A percentile compares a stretch with the other conserved stretches of the same genome.
These are phyloP conservation scores for Onygena corvina DNA, from an alignment of 2,329 filamentous ascomycete species.

Conservation along the genomic window DNA sequence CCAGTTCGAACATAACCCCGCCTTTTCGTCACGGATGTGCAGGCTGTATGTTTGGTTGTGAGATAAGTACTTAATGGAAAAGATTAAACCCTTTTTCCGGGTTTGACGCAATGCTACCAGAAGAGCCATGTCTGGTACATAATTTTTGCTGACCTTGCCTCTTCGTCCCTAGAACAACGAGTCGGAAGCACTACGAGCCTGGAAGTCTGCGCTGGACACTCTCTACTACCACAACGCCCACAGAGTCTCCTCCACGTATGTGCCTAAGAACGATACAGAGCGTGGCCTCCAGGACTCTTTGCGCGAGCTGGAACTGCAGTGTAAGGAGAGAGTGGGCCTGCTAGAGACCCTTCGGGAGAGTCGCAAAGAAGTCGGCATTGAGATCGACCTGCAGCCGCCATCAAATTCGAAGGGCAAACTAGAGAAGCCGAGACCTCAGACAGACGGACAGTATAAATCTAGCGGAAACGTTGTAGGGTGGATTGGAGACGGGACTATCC, in stretches of 20 bases:
- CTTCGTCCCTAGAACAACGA: slow-evolving; percentile 61
- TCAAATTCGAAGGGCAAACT: slow-evolving; percentile 17
- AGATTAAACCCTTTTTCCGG: slow-evolving; percentile 2
- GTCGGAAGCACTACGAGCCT: slow-evolving; percentile 76
- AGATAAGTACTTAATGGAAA: too few relatives aligned
- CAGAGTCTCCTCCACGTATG: slow-evolving; percentile 55
- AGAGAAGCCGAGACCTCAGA: slow-evolving; percentile 15
- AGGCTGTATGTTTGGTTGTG: neutral
- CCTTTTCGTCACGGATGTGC: neutral
- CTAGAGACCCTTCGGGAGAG: slow-evolving; percentile 66
- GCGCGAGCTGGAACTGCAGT: slow-evolving; percentile 73
- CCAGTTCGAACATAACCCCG: neutral
- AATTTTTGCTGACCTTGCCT: neutral
- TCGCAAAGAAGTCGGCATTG: slow-evolving; percentile 41
- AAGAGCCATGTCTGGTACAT: neutral
- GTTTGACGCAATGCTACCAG: neutral
- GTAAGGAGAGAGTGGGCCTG: slow-evolving; percentile 82
- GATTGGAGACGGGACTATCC: slow-evolving; percentile 72
- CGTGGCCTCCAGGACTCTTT: slow-evolving; percentile 70
- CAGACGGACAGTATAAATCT: slow-evolving; percentile 14
- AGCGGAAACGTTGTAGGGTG: slow-evolving; percentile 38
- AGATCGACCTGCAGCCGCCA: slow-evolving; percentile 14
- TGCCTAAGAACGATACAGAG: slow-evolving; percentile 69
- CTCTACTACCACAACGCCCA: slow-evolving; percentile 79
- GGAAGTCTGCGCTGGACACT: slow-evolving; percentile 75